Evolutionary conservation across 2,329 filamentous ascomycete species (phyloP).

Genomic region (Curvularia verruculosa): DNA sequence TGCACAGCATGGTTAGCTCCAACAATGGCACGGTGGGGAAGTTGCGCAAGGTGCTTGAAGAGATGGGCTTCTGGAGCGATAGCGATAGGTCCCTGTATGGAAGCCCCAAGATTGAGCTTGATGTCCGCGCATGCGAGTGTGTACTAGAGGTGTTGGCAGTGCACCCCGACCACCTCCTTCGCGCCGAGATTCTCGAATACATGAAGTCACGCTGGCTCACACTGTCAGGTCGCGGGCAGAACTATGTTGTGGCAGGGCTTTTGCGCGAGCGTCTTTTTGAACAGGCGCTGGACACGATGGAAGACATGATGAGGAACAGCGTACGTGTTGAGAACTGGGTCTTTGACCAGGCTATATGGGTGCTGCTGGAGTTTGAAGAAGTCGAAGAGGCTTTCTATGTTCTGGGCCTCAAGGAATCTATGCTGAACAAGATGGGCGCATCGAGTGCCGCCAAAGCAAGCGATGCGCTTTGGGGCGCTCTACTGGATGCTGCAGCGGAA

Average conservation of each 20-base stretch:
- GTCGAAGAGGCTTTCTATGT: constrained; percentile 77
- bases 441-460: constrained; percentile 50
- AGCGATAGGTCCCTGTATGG: constrained; percentile 22
- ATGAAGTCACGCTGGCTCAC: constrained; percentile 77
- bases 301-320: constrained; percentile 66
- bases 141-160: constrained; percentile 75
- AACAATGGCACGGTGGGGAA: constrained; percentile 69
- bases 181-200: constrained; percentile 71
- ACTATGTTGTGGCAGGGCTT: constrained; percentile 73
- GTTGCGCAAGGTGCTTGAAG: constrained; percentile 68
- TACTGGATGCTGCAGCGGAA: constrained; percentile 77
- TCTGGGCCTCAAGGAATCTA: constrained; percentile 55
- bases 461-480: constrained; percentile 68
- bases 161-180: constrained; percentile 83
- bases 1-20: constrained; percentile 71
- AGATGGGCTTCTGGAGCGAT: constrained; percentile 63
- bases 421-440: constrained; percentile 8
- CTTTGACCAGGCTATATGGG: constrained; percentile 76
- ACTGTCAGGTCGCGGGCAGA: constrained; percentile 65
- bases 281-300: constrained; percentile 73
- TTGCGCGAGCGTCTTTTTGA: constrained; percentile 85
- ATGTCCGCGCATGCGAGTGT: constrained; percentile 72
- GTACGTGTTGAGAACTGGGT: constrained; percentile 72
- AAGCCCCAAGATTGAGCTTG: constrained; percentile 64
- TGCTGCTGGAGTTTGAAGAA: constrained; percentile 73